Evolutionary conservation across 371 early-diverging fungal species (phyloP).

Genomic region (Rhizopus microsporus): DNA sequence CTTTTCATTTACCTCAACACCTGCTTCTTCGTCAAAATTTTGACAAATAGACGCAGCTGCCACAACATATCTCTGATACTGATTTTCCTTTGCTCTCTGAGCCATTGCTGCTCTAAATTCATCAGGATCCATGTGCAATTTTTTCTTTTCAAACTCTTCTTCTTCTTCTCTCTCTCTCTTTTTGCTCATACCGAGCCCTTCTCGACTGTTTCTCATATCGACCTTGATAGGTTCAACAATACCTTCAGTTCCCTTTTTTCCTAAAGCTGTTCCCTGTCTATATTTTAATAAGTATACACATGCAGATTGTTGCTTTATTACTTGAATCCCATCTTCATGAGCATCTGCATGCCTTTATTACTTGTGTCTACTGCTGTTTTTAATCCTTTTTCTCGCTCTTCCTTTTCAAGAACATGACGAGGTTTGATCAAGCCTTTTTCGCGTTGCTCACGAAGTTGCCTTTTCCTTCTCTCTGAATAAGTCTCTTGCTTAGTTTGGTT

Average conservation of each 20-base stretch:
- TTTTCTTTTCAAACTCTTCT: constrained; percentile 37
- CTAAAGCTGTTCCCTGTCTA: constrained; percentile 48
- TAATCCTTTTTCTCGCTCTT: constrained; percentile 59
- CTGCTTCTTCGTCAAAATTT: constrained; percentile 44
- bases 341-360: constrained; percentile 71
- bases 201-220: constrained; percentile 47
- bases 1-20: constrained; percentile 6
- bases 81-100: constrained; percentile 31
- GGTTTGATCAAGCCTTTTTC: constrained; percentile 49
- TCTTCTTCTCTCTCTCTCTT: constrained; percentile 34
- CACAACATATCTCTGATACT: constrained; percentile 21
- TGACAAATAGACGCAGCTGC: constrained; percentile 47
- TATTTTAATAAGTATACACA: not conserved
- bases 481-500: constrained; percentile 31
- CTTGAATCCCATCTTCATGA: constrained; percentile 75
- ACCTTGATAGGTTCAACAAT: constrained; percentile 50
- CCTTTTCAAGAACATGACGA: constrained; percentile 43
- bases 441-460: constrained; percentile 49
- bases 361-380: constrained; percentile 45
- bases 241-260: constrained; percentile 22
- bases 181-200: constrained; percentile 54
- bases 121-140: constrained; percentile 36
- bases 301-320: constrained; percentile 20
- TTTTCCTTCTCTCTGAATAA: constrained; percentile 50
- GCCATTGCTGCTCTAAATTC: constrained; percentile 41